Percentiles rank a stretch among this genome's conserved stretches.
phyloP scores from a whole-genome alignment of 2,329 filamentous ascomycete genomes.

The Claviceps capensis region DNA sequence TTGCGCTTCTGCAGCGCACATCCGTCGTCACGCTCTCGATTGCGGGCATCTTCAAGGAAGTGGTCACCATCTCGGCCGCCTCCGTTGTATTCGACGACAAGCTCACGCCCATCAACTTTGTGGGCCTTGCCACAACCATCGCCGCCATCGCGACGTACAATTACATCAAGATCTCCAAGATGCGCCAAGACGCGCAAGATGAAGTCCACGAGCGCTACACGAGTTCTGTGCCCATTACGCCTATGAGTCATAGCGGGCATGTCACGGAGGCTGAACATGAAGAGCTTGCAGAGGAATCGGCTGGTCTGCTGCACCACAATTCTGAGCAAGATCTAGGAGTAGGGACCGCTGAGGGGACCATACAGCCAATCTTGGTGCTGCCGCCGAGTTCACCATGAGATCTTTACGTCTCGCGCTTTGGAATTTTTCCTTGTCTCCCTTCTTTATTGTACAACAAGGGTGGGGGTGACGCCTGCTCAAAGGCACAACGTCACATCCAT shows the following conservation, averaged over 20 bases:
- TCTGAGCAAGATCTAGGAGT: conserved; percentile 22
- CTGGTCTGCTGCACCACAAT: conserved; percentile 29
- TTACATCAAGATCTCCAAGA: conserved; percentile 82
- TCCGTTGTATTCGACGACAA: conserved; percentile 79
- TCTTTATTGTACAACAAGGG: not conserved
- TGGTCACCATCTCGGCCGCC: conserved; percentile 84
- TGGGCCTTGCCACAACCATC: conserved; percentile 79
- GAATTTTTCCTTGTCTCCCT: not conserved
- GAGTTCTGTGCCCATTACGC: conserved; percentile 18
- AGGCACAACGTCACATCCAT: not conserved
- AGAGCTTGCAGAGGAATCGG: conserved; percentile 29
- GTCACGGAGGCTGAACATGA: conserved; percentile 29
- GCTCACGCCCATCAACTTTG: conserved; percentile 75
- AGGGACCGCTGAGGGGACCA: conserved; percentile 27
- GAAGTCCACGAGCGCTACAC: conserved; percentile 31
- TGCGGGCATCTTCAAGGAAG: conserved; percentile 97
- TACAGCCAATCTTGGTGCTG: conserved; percentile 11
- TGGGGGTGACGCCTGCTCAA: not conserved
- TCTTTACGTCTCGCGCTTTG: not conserved
- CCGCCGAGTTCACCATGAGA: not conserved
- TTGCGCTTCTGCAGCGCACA: conserved; percentile 85
- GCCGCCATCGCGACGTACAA: conserved; percentile 81
- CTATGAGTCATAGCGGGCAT: conserved; percentile 24
- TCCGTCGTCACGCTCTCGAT: conserved; percentile 93
- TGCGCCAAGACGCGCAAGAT: conserved; percentile 61